A percentile compares a stretch with the other conserved stretches of the same genome.
phyloP scores from a whole-genome alignment of 352 stramenopile species.

The Phytophthora citrophthora region DNA sequence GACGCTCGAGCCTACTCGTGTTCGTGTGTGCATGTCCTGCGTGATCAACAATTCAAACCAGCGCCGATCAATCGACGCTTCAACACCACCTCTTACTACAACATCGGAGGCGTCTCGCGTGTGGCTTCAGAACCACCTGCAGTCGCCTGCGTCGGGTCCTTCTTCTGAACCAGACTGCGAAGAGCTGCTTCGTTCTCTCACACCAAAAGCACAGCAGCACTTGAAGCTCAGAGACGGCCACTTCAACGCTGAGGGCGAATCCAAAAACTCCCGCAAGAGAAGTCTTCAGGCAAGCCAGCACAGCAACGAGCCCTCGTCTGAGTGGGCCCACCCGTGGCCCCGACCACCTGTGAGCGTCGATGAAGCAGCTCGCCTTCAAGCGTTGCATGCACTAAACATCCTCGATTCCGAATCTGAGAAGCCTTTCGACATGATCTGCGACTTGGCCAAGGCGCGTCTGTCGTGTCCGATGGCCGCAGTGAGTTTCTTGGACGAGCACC shows the following conservation, averaged over 20 bases:
- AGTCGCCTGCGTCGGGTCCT: constrained; percentile 57
- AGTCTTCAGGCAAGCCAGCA: constrained; percentile 27
- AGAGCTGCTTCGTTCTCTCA: constrained; percentile 22
- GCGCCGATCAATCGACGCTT: constrained; percentile 1
- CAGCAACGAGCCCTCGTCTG: constrained; percentile 11
- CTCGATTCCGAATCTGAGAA: constrained; percentile 68
- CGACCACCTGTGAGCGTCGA: constrained; percentile 61
- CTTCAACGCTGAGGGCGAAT: constrained; percentile 42
- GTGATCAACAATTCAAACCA: constrained; percentile 58
- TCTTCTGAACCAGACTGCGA: constrained; percentile 51
- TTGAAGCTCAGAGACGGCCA: constrained; percentile 37
- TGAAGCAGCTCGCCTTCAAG: constrained; percentile 60
- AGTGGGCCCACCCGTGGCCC: constrained; percentile 78
- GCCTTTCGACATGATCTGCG: constrained; percentile 80
- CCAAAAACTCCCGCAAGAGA: constrained; percentile 15
- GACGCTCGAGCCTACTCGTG: constrained; percentile 58
- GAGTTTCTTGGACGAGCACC: constrained; percentile 79
- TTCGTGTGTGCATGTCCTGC: constrained; percentile 84
- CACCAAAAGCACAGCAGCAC: constrained; percentile 20
- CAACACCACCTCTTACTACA: constrained; percentile 23
- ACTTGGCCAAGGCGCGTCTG: constrained; percentile 70
- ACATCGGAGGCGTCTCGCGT: constrained; percentile 49
- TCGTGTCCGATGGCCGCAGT: constrained; percentile 80
- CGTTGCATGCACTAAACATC: constrained; percentile 59
- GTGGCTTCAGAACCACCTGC: constrained; percentile 70